phyloP scores from a whole-genome alignment of 768 basidiomycete species.

The Piloderma croceum region DNA sequence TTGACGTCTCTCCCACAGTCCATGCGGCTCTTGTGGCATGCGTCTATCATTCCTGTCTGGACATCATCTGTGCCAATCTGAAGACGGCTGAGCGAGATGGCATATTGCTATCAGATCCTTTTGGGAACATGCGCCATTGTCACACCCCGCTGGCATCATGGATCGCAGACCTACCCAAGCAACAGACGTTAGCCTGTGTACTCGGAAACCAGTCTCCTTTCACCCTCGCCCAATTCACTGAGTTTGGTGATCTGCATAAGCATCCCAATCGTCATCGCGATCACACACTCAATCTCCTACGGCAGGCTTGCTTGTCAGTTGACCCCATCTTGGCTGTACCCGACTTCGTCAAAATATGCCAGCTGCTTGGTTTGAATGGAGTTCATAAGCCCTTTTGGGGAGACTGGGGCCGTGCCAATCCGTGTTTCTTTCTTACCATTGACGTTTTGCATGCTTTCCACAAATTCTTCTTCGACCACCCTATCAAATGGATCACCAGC shows the following conservation, averaged over 20 bases:
- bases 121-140: conserved; percentile 2
- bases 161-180: conserved; percentile 14
- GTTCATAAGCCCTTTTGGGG: conserved; percentile 23
- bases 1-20: conserved; percentile 15
- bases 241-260: conserved; percentile 9
- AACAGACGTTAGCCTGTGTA: conserved; percentile 9
- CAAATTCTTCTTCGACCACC: conserved; percentile 23
- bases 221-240: conserved; percentile 2
- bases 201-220: conserved; percentile 11
- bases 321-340: too few relatives aligned
- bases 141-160: conserved; percentile 12
- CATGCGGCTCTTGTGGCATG: conserved; percentile 21
- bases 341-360: conserved; percentile 18
- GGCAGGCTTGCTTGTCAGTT: too few relatives aligned
- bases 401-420: conserved; percentile 19
- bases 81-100: conserved; percentile 26
- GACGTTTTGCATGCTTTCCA: conserved; percentile 25
- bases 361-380: conserved; percentile 22
- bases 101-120: conserved; percentile 23
- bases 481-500: conserved; percentile 16
- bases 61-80: conserved; percentile 24
- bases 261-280: neutral
- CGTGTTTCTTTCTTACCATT: conserved; percentile 17
- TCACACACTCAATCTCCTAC: conserved; percentile 6
- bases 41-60: conserved; percentile 25